Conservation (phyloP, 768 basidiomycete species). For the Pisolithus albus region DNA sequence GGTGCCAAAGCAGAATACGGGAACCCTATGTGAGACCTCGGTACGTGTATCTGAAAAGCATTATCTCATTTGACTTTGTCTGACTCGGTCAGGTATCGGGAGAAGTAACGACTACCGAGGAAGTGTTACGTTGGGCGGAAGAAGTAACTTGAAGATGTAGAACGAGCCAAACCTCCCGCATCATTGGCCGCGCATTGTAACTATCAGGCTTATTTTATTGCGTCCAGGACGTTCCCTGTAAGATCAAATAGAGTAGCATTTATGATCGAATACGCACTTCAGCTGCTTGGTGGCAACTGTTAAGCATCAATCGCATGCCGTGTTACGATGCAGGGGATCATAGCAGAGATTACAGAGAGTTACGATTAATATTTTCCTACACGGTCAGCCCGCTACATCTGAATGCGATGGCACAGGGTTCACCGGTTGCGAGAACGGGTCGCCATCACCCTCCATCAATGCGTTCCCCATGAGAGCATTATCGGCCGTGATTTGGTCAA, state of each 20-base stretch:
- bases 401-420: constrained; percentile 13
- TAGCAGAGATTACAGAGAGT: neutral
- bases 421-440: constrained; percentile 47
- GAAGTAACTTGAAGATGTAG: constrained; percentile 23
- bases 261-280: too few relatives aligned
- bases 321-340: neutral
- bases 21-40: neutral
- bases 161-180: neutral
- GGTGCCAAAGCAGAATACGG: constrained; percentile 1
- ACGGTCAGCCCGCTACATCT: constrained; percentile 7
- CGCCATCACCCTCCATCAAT: constrained; percentile 51
- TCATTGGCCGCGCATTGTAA: neutral
- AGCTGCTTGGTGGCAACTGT: too few relatives aligned
- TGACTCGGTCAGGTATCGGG: constrained; percentile 7
- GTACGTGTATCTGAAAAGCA: neutral
- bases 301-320: neutral
- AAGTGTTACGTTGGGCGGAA: constrained; percentile 56
- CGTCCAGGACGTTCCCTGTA: too few relatives aligned
- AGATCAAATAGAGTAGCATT: too few relatives aligned
- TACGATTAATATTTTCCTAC: neutral
- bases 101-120: constrained; percentile 22
- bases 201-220: neutral
- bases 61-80: neutral
- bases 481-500: constrained; percentile 48
- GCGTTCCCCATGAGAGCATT: constrained; percentile 52